These are phyloP conservation scores for Plectosphaerella plurivora DNA, from an alignment of 2,329 filamentous ascomycete genomes.

Conservation along the genomic window DNA sequence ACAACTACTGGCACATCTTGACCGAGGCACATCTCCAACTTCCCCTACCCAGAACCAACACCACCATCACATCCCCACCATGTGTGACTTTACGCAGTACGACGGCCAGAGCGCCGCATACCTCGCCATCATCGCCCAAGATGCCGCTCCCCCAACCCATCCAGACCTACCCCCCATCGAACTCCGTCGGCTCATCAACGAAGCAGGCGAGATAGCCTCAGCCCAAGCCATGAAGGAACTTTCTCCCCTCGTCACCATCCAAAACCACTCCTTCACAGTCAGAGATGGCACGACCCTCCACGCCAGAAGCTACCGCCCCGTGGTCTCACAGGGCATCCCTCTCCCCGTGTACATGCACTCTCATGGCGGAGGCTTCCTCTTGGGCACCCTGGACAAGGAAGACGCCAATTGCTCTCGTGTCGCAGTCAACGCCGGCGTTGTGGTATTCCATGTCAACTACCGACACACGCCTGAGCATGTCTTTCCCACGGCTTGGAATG, in stretches of 20 bases:
- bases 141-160: slow-evolving; percentile 3
- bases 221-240: slow-evolving; percentile 20
- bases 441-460: slow-evolving; percentile 53
- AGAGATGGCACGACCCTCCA: slow-evolving; percentile 39
- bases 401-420: slow-evolving; percentile 41
- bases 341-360: slow-evolving; percentile 47
- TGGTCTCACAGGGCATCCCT: slow-evolving; percentile 19
- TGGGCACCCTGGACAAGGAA: slow-evolving; percentile 48
- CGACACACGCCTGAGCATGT: slow-evolving; percentile 49
- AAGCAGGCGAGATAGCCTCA: slow-evolving; percentile 23
- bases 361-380: slow-evolving; percentile 52
- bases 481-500: slow-evolving; percentile 48
- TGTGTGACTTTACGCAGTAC: slow-evolving; percentile 26
- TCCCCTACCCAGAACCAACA: neutral
- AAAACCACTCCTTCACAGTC: slow-evolving; percentile 30
- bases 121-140: slow-evolving; percentile 28
- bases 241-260: slow-evolving; percentile 20
- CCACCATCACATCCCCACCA: neutral
- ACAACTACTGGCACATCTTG: too few relatives aligned
- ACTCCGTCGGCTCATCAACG: slow-evolving; percentile 21
- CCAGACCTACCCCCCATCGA: slow-evolving; percentile 15
- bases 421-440: slow-evolving; percentile 18
- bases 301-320: slow-evolving; percentile 40
- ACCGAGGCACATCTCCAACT: neutral
- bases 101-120: slow-evolving; percentile 36